Percentiles rank a stretch among this genome's conserved stretches.
These are phyloP conservation scores for Pythium chondricola DNA, from an alignment of 352 stramenopile genomes.

Conservation along the genomic window DNA sequence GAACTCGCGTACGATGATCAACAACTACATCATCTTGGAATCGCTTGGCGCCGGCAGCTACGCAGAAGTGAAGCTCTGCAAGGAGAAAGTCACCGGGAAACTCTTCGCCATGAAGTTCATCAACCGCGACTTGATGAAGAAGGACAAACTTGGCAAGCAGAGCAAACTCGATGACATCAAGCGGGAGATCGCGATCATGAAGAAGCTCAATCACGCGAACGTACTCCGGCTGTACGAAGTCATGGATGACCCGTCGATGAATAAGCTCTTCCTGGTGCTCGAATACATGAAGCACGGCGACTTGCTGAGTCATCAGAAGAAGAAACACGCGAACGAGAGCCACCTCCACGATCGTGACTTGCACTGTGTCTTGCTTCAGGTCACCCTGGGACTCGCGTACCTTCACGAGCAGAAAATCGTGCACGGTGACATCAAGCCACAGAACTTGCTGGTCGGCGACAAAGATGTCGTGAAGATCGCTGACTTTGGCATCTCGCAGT, in stretches of 20 bases:
- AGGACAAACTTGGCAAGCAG: slow-evolving; percentile 73
- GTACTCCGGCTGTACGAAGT: slow-evolving; percentile 93
- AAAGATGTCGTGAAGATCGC: slow-evolving; percentile 89
- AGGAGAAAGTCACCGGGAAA: slow-evolving; percentile 68
- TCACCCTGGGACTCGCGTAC: slow-evolving; percentile 86
- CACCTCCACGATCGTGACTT: slow-evolving; percentile 62
- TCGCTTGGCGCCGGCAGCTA: slow-evolving; percentile 83
- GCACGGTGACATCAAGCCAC: slow-evolving; percentile 83
- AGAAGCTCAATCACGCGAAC: slow-evolving; percentile 95
- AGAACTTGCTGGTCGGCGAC: slow-evolving; percentile 85
- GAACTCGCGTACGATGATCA: slow-evolving; percentile 86
- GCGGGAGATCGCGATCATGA: slow-evolving; percentile 97
- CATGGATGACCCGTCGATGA: slow-evolving; percentile 92
- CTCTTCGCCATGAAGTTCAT: slow-evolving; percentile 87
- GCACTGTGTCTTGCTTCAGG: slow-evolving; percentile 65
- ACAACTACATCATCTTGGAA: slow-evolving; percentile 92
- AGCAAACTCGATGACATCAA: slow-evolving; percentile 85
- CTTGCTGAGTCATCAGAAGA: slow-evolving; percentile 67
- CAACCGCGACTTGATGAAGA: slow-evolving; percentile 83
- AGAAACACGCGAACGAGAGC: slow-evolving; percentile 42
- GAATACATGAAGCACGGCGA: slow-evolving; percentile 92
- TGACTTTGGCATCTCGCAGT: slow-evolving; percentile 89
- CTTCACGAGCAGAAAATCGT: slow-evolving; percentile 83
- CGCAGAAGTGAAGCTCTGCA: slow-evolving; percentile 88
- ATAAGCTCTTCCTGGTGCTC: slow-evolving; percentile 95